Evolutionary conservation across 2,329 filamentous ascomycete species (phyloP).

Genomic region (Ceratocystis cacaofunesta): DNA sequence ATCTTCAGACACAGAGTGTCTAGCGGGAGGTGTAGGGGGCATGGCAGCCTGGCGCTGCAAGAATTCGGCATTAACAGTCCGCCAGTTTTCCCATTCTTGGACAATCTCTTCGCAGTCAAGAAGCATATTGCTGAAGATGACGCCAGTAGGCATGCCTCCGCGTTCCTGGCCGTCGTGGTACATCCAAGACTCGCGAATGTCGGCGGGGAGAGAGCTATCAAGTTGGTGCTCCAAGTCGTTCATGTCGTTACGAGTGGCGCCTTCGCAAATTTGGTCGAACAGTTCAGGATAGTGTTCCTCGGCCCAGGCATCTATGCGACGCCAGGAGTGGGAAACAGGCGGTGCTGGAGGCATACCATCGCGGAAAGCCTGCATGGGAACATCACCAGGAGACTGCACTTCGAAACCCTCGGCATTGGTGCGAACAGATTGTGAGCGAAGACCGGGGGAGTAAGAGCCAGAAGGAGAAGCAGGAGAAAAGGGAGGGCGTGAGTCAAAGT

Average conservation of each 20-base stretch:
- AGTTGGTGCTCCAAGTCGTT: constrained; percentile 94
- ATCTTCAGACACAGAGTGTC: constrained; percentile 42
- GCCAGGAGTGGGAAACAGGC: constrained; percentile 80
- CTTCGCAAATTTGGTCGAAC: constrained; percentile 83
- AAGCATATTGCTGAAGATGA: constrained; percentile 88
- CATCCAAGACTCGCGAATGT: constrained; percentile 81
- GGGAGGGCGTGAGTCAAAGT: constrained; percentile 22
- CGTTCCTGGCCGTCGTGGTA: constrained; percentile 95
- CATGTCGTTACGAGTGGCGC: constrained; percentile 82
- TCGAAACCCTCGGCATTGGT: constrained; percentile 53
- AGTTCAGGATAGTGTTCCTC: constrained; percentile 93
- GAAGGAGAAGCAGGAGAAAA: constrained; percentile 32
- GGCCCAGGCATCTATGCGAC: constrained; percentile 81
- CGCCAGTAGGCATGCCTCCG: constrained; percentile 75
- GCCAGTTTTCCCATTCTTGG: constrained; percentile 96
- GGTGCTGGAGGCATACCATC: constrained; percentile 84
- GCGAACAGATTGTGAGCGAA: constrained; percentile 62
- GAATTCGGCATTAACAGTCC: constrained; percentile 80
- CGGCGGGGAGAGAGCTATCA: constrained; percentile 83
- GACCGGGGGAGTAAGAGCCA: constrained; percentile 69
- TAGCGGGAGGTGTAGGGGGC: constrained; percentile 29
- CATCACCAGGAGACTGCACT: constrained; percentile 60
- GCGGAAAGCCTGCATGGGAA: constrained; percentile 90
- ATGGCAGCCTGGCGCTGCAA: constrained; percentile 39
- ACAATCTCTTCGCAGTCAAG: constrained; percentile 97